Base-by-base conservation (phyloP, 495 filamentous ascomycete genomes). In the Aspergillus sparsus region DNA sequence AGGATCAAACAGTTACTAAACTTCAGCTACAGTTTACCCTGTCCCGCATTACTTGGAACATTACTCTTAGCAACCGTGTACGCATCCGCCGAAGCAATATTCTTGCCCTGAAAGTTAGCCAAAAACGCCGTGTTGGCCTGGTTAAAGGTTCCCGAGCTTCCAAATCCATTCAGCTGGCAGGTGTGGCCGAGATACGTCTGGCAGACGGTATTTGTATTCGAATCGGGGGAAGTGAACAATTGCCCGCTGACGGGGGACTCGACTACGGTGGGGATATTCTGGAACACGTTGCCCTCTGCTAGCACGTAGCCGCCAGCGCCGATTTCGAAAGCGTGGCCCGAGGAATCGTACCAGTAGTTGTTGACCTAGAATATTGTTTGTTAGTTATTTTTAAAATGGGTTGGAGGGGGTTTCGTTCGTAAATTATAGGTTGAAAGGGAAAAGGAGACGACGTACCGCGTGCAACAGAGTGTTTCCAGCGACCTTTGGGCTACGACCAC, bases 231-330 rank as follows among this genome's bases (percentile, higher is more conserved):
- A 7, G 72, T 75, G 66, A 82, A 83, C 33, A 82, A 67, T 61
- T 73, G 50, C n/a, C 79, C 76, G 39, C 65, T 57, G 52, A 75
- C 55, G 32, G 68, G 65, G 5, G 61, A 34, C 58, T 73, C 65
- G n/a, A 68, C 69, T 33, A 65, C 45, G 32, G 64, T 66, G 18
- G 55, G 56, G 52, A 83, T 77, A 59, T 80, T 79, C 70, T 83
- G 75, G 74, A 86, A 85, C n/a, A 80, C 78, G 64, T 81, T 85
- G n/a, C 83, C 83, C 66, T 85, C 83, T 5, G 79, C 82, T 6
- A 86, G 72, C 46, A 83, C 78, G 62, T 76, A 77, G 47, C 73
- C 77, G 49, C 81, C 81, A 7, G 69, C 65, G 37, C 67, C 75
- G 55, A 83, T 77, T 66, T 85, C 82, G 68, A 86, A 86, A 13